These are phyloP conservation scores for Backusella psychrophila DNA, from an alignment of 192 early-diverging fungal genomes.

Conservation along the genomic window DNA sequence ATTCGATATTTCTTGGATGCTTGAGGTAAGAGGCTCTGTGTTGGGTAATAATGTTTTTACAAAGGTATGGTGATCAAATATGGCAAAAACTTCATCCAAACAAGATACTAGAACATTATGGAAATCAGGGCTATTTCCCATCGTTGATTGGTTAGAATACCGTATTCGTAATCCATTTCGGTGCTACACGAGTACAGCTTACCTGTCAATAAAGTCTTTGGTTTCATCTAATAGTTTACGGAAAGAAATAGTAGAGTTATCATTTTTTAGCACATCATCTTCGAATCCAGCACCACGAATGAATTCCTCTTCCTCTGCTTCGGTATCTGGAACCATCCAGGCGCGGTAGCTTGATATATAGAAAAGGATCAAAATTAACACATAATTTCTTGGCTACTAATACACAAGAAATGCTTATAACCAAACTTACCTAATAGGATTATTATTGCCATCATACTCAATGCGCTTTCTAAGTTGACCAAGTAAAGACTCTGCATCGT, in stretches of 20 bases:
- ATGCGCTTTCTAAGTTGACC: constrained; percentile 52
- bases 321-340: constrained; percentile 62
- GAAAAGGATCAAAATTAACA: not conserved
- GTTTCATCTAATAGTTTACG: constrained; percentile 80
- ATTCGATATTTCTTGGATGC: constrained; percentile 58
- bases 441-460: constrained; percentile 41
- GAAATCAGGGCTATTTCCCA: constrained; percentile 46
- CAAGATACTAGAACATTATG: constrained; percentile 38
- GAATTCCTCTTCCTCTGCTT: constrained; percentile 61
- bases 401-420: not conserved
- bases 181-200: not conserved
- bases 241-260: constrained; percentile 42
- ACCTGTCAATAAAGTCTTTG: constrained; percentile 86
- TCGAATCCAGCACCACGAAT: constrained; percentile 55
- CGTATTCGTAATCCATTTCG: not conserved
- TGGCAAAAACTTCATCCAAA: constrained; percentile 41
- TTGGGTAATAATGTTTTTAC: constrained; percentile 35
- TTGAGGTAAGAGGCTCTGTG: constrained; percentile 1
- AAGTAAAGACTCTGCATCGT: constrained; percentile 58
- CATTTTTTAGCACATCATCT: constrained; percentile 9
- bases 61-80: constrained; percentile 40
- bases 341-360: constrained; percentile 39
- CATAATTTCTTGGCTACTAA: not conserved
- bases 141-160: constrained; percentile 19
- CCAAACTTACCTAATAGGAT: constrained; percentile 27